Percentiles rank a stretch among this genome's conserved stretches.
These are phyloP conservation scores for Leccinum arenicola DNA, from an alignment of 768 basidiomycete genomes.

Conservation along the genomic window DNA sequence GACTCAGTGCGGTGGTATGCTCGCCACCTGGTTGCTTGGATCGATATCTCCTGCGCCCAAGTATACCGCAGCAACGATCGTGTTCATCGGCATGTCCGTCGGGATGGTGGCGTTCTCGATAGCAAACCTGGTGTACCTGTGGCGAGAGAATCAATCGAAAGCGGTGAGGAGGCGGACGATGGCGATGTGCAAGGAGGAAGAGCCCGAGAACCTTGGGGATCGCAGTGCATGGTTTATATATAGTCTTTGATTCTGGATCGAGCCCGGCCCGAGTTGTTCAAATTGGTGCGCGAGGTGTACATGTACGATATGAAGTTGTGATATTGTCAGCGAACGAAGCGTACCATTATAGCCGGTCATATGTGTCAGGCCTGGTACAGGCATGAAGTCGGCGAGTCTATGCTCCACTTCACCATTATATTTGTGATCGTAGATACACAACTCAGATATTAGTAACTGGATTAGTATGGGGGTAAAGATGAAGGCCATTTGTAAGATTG, in stretches of 20 bases:
- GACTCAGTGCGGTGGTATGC: background rate
- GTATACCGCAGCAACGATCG: background rate
- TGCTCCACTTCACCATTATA: too few relatives aligned
- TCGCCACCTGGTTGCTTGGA: background rate
- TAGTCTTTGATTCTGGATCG: background rate
- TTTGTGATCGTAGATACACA: too few relatives aligned
- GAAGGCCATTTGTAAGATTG: too few relatives aligned
- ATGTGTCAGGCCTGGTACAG: too few relatives aligned
- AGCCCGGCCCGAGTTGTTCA: background rate
- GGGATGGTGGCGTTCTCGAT: background rate
- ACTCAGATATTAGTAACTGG: too few relatives aligned
- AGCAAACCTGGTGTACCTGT: background rate
- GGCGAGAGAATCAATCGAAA: background rate
- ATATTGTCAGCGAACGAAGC: slow-evolving; percentile 74
- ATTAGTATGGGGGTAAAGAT: too few relatives aligned
- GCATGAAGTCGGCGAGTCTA: too few relatives aligned
- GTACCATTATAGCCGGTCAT: slow-evolving; percentile 41
- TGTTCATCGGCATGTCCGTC: background rate
- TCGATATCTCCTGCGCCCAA: background rate
- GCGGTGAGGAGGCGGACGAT: background rate
- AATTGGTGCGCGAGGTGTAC: background rate
- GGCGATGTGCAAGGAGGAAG: background rate
- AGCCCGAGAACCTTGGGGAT: background rate
- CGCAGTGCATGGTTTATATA: background rate
- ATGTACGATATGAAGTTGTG: background rate